Conservation (phyloP, 73 alveolate species). For the Tetrahymena thermophila region DNA sequence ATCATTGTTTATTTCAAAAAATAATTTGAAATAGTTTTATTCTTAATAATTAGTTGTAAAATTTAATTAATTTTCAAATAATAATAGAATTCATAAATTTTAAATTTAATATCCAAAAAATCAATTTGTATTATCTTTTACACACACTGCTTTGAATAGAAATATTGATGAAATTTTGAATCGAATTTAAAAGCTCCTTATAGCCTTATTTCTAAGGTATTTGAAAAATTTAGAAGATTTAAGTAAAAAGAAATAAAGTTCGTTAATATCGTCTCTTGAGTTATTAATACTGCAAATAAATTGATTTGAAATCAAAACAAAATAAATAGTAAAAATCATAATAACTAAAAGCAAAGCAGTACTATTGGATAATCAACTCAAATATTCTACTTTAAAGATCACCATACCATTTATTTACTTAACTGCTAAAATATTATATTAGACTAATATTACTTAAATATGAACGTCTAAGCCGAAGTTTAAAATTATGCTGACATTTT, state of each 20-base stretch:
- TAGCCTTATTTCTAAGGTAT: not conserved
- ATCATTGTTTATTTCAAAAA: no score
- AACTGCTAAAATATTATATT: not conserved
- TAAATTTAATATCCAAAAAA: not conserved
- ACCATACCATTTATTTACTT: not conserved
- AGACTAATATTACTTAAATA: not conserved
- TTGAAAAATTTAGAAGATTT: not conserved
- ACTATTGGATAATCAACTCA: not conserved
- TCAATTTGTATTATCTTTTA: not conserved
- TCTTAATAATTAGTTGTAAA: no score
- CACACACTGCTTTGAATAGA: no score
- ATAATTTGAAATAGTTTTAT: no score
- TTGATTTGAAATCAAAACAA: not conserved
- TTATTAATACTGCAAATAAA: not conserved
- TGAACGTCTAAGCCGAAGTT: not conserved
- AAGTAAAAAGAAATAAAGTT: not conserved
- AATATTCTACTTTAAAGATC: not conserved
- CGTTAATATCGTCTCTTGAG: not conserved
- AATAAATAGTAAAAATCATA: not conserved
- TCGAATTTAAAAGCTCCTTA: not conserved
- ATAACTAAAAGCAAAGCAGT: not conserved
- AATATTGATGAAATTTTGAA: not conserved
- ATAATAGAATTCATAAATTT: no score
- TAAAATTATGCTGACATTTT: not conserved
- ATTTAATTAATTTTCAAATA: no score